Base-by-base conservation (phyloP, 2,329 filamentous ascomycete species). In the Penicillium sp. region DNA sequence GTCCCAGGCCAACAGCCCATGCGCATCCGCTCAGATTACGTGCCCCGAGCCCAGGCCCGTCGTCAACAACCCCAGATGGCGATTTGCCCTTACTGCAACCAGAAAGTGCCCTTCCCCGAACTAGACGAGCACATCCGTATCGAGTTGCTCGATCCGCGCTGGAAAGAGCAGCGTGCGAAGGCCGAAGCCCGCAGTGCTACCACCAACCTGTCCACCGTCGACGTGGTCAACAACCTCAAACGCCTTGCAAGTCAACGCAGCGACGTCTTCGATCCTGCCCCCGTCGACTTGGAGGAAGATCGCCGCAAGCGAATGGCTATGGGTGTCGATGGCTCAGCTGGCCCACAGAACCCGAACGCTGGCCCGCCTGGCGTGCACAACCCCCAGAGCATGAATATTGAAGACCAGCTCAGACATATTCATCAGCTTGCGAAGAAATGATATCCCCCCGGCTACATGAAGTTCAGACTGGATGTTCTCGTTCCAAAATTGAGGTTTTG, bases 161-260 rank as follows among this genome's bases (percentile, higher is more conserved):
- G 93, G 92, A 96, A 96, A 72, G 92, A 97, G 71, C 92, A 97
- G 72, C 91, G 91, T 64, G 89, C 90, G 55, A 96, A 96, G 72
- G 86, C 90, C 16, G 91, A 96, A 43, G 86, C 89, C 12, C 88
- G 93, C 59, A 90, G 88, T 61, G 85, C 90, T 1, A 92, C 89
- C 0, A 95, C 91, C 10, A 97, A 96, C 66, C 77, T 96, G 10
- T 90, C 88, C 1, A 93, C 90, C 4, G 85, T 83, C 33, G 93
- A 97, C 65, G 91, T 96, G 43, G 92, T 91, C 49, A 92, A 91
- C 72, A 97, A 97, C 71, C 83, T 97, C 60, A 97, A 97, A 79
- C 88, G 93, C n/a, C 81, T 97, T 49, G 91, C 92, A 25, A 92
- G 90, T 63, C 90, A 96, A 73, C 85, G 93, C 44, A 88, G 84